Base-by-base conservation (phyloP, 148 eudicot species). In the Heliamphora exappendiculata region DNA sequence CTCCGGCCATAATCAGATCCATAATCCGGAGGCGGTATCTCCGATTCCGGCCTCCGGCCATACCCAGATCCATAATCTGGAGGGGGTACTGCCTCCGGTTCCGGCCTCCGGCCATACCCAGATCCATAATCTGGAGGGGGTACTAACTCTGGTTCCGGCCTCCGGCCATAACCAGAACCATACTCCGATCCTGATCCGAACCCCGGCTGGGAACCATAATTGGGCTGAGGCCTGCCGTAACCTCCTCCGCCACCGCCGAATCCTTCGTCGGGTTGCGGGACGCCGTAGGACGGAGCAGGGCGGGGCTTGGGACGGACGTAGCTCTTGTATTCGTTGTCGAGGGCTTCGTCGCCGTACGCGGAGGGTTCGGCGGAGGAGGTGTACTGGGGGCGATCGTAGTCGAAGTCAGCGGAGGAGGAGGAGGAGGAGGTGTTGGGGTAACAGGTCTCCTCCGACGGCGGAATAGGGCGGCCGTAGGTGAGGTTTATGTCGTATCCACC, bases 401-500 rank as follows among this genome's bases (percentile, higher is more conserved):
- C 98, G 67, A 85, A 85, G 16, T 62, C 80, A 6, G 60, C 79
- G 67, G 80, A 37, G 44, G 80, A 63, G 3, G 93, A 63, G 3
- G 93, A 75, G 39, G 93, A 75, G 53, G 93, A 79, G 79, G 92
- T 79, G 36, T 80, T 84, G 55, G 89, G 83, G 87, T 94, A 92
- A 86, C 98, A 94, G 70, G 53, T 94, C 22, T 88, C 90, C 0
- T 90, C 90, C 31, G 90, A 90, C 0, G 96, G 92, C 2, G 88
- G 78, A 29, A 94, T 84, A 17, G 98, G 86, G 41, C 93, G 97
- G 80, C 98, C 97, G 85, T 88, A 94, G 66, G 90, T 86, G 47
- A 89, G 74, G 16, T 73, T 3, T 16, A 90, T 90, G 82, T 92
- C 96, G 91, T 94, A 92, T 0, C 98, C 98, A 22, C 98, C 98